phyloP scores from a whole-genome alignment of 139 green algal species.

The Tetraselmis striata region DNA sequence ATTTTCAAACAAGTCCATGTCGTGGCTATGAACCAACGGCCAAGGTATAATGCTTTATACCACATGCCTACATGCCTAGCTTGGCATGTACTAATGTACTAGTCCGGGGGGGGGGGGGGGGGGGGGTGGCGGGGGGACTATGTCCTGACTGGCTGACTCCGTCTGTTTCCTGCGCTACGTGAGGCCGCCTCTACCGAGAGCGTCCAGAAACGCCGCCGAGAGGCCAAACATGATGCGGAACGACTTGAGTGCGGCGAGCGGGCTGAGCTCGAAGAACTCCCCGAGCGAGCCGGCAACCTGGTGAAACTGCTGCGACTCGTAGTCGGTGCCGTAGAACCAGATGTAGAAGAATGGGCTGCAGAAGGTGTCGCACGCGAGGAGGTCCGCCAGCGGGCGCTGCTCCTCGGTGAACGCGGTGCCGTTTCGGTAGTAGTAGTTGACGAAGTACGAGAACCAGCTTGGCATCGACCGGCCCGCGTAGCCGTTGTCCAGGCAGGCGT shows the following conservation, averaged over 20 bases:
- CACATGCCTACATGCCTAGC: no score
- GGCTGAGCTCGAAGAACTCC: neutral
- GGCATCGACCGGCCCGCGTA: neutral
- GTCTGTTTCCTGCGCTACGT: no score
- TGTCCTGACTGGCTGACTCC: no score
- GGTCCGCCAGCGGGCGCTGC: neutral
- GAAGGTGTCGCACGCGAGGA: neutral
- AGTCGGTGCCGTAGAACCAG: neutral
- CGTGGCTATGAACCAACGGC: no score
- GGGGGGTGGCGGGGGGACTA: no score
- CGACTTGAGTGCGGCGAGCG: neutral
- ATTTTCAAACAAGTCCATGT: no score
- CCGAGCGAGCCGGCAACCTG: neutral
- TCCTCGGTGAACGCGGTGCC: neutral
- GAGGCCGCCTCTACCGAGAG: neutral
- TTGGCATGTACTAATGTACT: no score
- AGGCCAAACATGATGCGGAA: neutral
- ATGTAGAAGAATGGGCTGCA: neutral
- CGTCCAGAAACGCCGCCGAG: neutral
- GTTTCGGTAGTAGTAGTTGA: neutral
- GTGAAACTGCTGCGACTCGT: neutral
- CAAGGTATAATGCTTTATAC: no score
- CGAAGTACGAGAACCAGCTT: neutral
- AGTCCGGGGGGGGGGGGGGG: no score
- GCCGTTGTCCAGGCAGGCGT: neutral